Evolutionary conservation across 139 green algal genomes (phyloP).

Genomic region (Chlorella sp.): DNA sequence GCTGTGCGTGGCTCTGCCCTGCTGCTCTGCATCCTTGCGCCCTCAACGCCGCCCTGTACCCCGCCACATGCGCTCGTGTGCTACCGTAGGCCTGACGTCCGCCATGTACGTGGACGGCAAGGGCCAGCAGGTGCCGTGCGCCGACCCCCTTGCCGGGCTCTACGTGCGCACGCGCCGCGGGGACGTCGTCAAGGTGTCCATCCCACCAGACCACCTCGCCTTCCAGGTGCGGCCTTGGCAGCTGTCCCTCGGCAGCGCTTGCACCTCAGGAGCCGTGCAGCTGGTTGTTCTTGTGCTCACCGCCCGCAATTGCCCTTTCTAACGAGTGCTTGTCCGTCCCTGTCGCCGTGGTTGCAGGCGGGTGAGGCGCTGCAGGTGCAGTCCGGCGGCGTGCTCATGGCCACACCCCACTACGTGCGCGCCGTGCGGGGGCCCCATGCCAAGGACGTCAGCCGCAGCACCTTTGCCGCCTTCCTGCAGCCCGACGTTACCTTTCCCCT

Average conservation of each 20-base stretch:
- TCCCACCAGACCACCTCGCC: constrained; percentile 50
- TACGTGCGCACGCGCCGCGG: constrained; percentile 47
- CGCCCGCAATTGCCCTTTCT: no score
- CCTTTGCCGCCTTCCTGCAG: constrained; percentile 84
- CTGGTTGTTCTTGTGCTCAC: no score
- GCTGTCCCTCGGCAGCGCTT: no score
- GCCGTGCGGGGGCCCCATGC: constrained; percentile 22
- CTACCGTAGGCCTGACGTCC: constrained; percentile 46
- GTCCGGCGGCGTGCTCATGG: constrained; percentile 58
- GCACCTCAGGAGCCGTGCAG: no score
- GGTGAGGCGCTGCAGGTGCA: constrained; percentile 60
- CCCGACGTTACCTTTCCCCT: constrained; percentile 25
- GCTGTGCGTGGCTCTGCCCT: no score
- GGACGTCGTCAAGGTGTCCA: constrained; percentile 36
- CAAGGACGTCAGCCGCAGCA: constrained; percentile 44
- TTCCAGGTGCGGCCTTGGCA: constrained; percentile 69
- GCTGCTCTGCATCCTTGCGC: no score
- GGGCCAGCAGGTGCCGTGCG: constrained; percentile 29
- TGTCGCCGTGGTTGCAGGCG: constrained; percentile 42
- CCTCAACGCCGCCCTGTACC: no score
- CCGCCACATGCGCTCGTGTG: no score
- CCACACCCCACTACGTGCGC: constrained; percentile 70
- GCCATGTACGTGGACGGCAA: constrained; percentile 55
- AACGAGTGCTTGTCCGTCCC: no score
- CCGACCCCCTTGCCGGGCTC: constrained; percentile 47